These are phyloP conservation scores for Euclidium syriacum DNA, from an alignment of 345 rosid species.

Conservation along the genomic window DNA sequence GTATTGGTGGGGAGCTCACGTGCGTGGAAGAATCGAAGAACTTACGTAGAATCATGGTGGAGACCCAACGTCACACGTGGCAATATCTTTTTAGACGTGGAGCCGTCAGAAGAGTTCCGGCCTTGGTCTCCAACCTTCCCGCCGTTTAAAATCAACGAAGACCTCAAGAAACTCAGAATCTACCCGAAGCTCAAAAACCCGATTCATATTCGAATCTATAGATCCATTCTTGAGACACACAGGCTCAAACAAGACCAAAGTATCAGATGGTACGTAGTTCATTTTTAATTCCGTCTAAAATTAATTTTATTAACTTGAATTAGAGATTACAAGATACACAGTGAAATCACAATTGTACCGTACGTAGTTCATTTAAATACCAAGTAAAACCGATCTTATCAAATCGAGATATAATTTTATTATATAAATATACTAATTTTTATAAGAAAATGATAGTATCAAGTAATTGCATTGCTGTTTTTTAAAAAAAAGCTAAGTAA, in stretches of 20 bases:
- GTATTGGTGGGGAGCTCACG: conserved; percentile 36
- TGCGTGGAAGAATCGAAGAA: conserved; percentile 35
- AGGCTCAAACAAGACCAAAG: conserved; percentile 25
- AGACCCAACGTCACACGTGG: conserved; percentile 52
- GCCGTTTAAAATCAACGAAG: conserved; percentile 42
- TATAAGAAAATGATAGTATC: no score
- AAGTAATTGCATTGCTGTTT: no score
- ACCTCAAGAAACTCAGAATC: conserved; percentile 30
- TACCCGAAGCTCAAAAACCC: conserved; percentile 28
- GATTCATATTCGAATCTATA: conserved; percentile 30
- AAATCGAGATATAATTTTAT: no score
- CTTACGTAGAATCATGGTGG: conserved; percentile 58
- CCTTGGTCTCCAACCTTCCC: conserved; percentile 54
- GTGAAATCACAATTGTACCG: no score
- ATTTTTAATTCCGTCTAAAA: no score
- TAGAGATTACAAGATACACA: no score
- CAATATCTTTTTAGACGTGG: conserved; percentile 44
- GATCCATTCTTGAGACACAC: conserved; percentile 43
- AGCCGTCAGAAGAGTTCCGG: conserved; percentile 34
- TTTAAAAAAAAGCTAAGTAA: no score
- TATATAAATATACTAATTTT: no score
- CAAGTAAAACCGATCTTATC: no score
- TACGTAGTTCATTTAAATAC: no score
- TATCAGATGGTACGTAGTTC: conserved; percentile 43
- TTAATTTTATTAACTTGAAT: no score